These are phyloP conservation scores for Craterostigma plantagineum DNA, from an alignment of 257 asterid genomes.

Conservation along the genomic window DNA sequence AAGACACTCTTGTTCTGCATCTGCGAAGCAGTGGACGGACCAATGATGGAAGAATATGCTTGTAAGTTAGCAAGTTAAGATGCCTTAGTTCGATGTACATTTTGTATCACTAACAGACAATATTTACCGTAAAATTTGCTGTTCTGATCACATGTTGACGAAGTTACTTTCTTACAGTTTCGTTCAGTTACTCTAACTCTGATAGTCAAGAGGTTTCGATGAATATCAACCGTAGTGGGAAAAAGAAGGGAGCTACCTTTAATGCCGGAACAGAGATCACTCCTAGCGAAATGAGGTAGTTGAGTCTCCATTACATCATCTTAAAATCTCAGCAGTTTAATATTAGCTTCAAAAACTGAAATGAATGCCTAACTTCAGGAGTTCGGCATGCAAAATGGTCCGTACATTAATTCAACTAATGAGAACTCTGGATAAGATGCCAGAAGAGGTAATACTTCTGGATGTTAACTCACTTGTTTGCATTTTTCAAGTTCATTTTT, in stretches of 20 bases:
- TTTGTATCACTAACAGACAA: no score
- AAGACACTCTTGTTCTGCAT: conserved; percentile 76
- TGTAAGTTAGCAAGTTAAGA: conserved; percentile 12
- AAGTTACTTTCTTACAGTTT: conserved; percentile 1
- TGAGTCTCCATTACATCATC: neutral
- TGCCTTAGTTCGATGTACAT: neutral
- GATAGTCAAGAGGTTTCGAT: conserved; percentile 81
- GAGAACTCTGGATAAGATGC: conserved; percentile 97
- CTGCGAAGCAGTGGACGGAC: conserved; percentile 71
- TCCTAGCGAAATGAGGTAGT: conserved; percentile 81
- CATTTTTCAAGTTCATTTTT: conserved; percentile 1
- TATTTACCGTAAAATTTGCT: neutral
- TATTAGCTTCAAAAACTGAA: no score
- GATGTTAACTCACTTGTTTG: conserved; percentile 6
- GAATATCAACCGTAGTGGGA: conserved; percentile 73
- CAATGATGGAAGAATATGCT: conserved; percentile 82
- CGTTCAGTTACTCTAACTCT: conserved; percentile 58
- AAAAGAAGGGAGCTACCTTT: conserved; percentile 62
- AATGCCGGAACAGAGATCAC: conserved; percentile 61
- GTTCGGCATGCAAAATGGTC: conserved; percentile 6
- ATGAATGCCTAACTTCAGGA: neutral
- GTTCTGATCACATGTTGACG: neutral
- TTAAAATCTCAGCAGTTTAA: neutral
- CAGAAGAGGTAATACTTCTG: conserved; percentile 51
- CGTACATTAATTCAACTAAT: conserved; percentile 18